Evolutionary conservation across 2,329 filamentous ascomycete species (phyloP).

Genomic region (Mycosphaerelloides madeirae): DNA sequence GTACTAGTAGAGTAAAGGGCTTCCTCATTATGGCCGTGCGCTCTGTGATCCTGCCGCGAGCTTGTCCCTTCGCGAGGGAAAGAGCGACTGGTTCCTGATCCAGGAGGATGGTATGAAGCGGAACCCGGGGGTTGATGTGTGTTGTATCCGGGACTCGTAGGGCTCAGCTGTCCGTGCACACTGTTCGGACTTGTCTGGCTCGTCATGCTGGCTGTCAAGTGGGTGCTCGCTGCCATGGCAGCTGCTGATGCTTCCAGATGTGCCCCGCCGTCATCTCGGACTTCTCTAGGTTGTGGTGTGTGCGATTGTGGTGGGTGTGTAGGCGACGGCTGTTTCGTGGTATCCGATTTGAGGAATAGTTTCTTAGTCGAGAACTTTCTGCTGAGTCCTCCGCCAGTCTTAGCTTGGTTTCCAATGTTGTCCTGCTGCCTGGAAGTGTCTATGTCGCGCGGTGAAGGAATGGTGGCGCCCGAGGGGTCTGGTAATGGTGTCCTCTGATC

Average conservation of each 20-base stretch:
- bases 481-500: conserved; percentile 87
- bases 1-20: conserved; percentile 22
- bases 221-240: conserved; percentile 47
- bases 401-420: conserved; percentile 29
- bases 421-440: conserved; percentile 20
- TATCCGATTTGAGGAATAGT: conserved; percentile 42
- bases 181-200: conserved; percentile 39
- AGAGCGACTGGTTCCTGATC: conserved; percentile 25
- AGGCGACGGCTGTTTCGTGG: conserved; percentile 48
- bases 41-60: conserved; percentile 17
- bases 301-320: conserved; percentile 38
- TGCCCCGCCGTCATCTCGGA: conserved; percentile 29
- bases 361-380: conserved; percentile 52
- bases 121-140: conserved; percentile 28
- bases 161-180: conserved; percentile 40
- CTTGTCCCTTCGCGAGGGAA: conserved; percentile 27
- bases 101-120: conserved; percentile 24
- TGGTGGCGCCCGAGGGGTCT: conserved; percentile 35
- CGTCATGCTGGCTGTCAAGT: conserved; percentile 47
- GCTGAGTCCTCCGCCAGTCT: conserved; percentile 45
- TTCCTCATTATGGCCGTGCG: conserved; percentile 13
- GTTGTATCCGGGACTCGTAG: conserved; percentile 47
- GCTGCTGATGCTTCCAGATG: conserved; percentile 48
- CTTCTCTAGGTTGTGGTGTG: conserved; percentile 28
- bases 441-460: conserved; percentile 31